Conservation (phyloP, 2,329 filamentous ascomycete species). For the Alternaria longipes region DNA sequence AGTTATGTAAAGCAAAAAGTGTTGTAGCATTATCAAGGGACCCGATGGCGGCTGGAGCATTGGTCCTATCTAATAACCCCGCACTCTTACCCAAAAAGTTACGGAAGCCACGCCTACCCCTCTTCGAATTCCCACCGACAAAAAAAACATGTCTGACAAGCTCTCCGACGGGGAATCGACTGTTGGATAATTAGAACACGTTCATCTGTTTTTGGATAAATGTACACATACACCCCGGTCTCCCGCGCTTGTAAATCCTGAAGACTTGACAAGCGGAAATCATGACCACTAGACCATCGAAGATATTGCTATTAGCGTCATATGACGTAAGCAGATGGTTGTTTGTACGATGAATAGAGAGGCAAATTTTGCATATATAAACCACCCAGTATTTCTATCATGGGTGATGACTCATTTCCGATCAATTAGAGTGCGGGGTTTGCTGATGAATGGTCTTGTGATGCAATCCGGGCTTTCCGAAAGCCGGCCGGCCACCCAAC, state of each 20-base stretch:
- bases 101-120: background rate
- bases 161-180: constrained; percentile 15
- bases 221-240: constrained; percentile 8
- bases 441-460: background rate
- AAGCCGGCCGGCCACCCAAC: background rate
- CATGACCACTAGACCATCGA: constrained; percentile 26
- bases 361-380: constrained; percentile 1
- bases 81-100: constrained; percentile 1
- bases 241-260: constrained; percentile 8
- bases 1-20: background rate
- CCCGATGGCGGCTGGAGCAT: background rate
- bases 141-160: background rate
- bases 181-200: background rate
- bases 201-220: too few species aligned
- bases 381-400: too few species aligned
- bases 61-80: background rate
- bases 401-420: background rate
- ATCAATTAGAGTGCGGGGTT: background rate
- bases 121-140: background rate
- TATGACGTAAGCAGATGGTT: constrained; percentile 24
- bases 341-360: constrained; percentile 13
- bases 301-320: constrained; percentile 18
- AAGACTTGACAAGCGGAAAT: constrained; percentile 13
- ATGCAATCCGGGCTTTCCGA: background rate
- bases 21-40: background rate